Conservation (phyloP, 2,329 filamentous ascomycete genomes). For the Mycosphaerella sp. region DNA sequence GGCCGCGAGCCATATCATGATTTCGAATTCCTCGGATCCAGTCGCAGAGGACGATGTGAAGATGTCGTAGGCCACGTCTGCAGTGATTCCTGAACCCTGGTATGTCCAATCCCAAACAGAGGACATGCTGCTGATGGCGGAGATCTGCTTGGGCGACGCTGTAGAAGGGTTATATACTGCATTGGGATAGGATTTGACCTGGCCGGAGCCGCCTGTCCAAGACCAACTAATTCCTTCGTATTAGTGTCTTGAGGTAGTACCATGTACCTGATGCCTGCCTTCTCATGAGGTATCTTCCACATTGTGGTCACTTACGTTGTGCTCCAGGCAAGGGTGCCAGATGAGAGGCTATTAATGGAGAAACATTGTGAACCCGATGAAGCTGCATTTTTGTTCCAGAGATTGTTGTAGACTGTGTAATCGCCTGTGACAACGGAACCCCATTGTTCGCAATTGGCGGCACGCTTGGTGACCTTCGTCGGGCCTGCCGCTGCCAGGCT, state of each 20-base stretch:
- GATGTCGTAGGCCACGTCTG: conserved; percentile 54
- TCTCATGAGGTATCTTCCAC: no score
- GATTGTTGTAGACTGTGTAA: conserved; percentile 38
- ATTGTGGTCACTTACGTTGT: conserved; percentile 36
- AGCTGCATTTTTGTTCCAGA: conserved; percentile 41
- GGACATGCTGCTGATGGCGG: conserved; percentile 35
- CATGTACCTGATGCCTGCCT: no score
- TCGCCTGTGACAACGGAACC: conserved; percentile 27
- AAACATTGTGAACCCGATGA: conserved; percentile 45
- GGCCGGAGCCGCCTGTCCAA: conserved; percentile 28
- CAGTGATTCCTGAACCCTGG: conserved; percentile 45
- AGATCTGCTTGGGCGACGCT: conserved; percentile 27
- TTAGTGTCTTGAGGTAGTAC: neutral
- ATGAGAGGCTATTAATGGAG: conserved; percentile 37
- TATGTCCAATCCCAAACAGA: conserved; percentile 48
- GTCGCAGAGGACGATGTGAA: conserved; percentile 50
- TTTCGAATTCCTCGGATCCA: conserved; percentile 50
- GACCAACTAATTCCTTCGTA: conserved; percentile 32
- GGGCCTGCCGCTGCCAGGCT: neutral
- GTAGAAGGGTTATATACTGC: conserved; percentile 34
- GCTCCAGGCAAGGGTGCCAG: conserved; percentile 40
- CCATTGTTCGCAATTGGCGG: conserved; percentile 30
- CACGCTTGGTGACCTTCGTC: conserved; percentile 5
- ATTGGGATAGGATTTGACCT: conserved; percentile 44
- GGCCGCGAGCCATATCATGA: conserved; percentile 61